Percentiles rank a stretch among this genome's conserved stretches.
These are phyloP conservation scores for Spergularia marina DNA, from an alignment of 148 eudicot genomes.

Conservation along the genomic window DNA sequence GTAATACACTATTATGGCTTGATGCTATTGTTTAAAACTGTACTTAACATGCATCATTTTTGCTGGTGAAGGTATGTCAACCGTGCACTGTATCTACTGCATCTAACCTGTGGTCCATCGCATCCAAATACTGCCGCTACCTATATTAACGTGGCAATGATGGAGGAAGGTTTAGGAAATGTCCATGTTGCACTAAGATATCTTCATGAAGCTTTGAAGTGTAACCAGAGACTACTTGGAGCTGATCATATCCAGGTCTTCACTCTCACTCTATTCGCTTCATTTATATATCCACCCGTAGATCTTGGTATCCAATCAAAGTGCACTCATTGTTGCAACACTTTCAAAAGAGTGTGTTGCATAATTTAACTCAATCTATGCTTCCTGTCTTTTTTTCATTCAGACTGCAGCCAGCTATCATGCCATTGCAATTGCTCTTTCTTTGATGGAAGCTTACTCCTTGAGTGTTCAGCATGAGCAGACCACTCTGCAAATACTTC, in stretches of 20 bases:
- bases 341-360: background rate
- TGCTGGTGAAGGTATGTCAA: slow-evolving; percentile 68
- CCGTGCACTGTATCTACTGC: slow-evolving; percentile 88
- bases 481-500: slow-evolving; percentile 82
- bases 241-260: slow-evolving; percentile 87
- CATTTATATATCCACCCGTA: background rate
- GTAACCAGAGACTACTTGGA: slow-evolving; percentile 87
- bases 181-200: slow-evolving; percentile 91
- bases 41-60: slow-evolving; percentile 8
- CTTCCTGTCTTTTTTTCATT: slow-evolving; percentile 9
- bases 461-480: slow-evolving; percentile 96
- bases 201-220: slow-evolving; percentile 93
- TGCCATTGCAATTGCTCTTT: slow-evolving; percentile 95
- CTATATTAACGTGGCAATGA: slow-evolving; percentile 94
- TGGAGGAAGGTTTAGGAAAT: slow-evolving; percentile 98
- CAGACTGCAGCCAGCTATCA: slow-evolving; percentile 99
- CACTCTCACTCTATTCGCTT: slow-evolving; percentile 23
- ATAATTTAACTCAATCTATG: background rate
- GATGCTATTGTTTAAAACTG: background rate
- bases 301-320: background rate
- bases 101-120: slow-evolving; percentile 90
- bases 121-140: slow-evolving; percentile 98
- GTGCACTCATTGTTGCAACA: background rate
- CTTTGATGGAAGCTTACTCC: slow-evolving; percentile 94
- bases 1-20: background rate